phyloP scores from a whole-genome alignment of 768 basidiomycete species.

The Lyophyllum atratum region DNA sequence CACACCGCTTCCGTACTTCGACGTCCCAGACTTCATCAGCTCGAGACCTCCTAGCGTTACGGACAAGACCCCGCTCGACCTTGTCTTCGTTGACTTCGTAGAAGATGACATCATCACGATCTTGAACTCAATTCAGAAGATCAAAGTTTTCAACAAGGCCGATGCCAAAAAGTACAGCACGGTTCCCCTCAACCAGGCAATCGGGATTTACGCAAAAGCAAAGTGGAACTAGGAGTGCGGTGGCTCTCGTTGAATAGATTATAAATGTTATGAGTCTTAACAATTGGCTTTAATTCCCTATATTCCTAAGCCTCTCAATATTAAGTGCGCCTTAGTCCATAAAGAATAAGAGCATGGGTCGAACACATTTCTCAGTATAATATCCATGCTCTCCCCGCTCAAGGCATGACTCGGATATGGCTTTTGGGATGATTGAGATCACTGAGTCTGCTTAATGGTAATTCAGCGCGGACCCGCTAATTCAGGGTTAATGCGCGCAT shows the following conservation, averaged over 20 bases:
- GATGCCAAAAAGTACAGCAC: not conserved
- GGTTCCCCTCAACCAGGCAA: not conserved
- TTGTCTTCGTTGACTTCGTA: slow-evolving; percentile 77
- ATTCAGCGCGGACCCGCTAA: too few relatives aligned
- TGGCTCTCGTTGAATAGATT: too few relatives aligned
- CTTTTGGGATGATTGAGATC: not conserved
- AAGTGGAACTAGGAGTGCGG: not conserved
- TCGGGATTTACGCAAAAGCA: not conserved
- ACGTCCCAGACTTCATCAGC: slow-evolving; percentile 57
- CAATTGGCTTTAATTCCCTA: too few relatives aligned
- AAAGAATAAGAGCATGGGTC: too few relatives aligned
- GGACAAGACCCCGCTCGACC: slow-evolving; percentile 57
- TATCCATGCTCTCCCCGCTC: too few relatives aligned
- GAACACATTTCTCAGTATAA: too few relatives aligned
- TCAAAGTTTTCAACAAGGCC: not conserved
- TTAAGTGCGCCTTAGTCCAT: too few relatives aligned
- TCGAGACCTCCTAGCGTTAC: slow-evolving; percentile 54
- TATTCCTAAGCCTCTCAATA: too few relatives aligned
- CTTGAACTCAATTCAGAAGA: not conserved
- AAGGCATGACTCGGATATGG: too few relatives aligned
- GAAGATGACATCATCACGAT: not conserved
- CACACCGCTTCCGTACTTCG: slow-evolving; percentile 56
- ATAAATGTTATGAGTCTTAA: too few relatives aligned
- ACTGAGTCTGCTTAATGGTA: not conserved
- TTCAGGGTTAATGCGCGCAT: not conserved